Conservation (phyloP, 2,329 filamentous ascomycete species). For the Cordyceps fumosorosea region DNA sequence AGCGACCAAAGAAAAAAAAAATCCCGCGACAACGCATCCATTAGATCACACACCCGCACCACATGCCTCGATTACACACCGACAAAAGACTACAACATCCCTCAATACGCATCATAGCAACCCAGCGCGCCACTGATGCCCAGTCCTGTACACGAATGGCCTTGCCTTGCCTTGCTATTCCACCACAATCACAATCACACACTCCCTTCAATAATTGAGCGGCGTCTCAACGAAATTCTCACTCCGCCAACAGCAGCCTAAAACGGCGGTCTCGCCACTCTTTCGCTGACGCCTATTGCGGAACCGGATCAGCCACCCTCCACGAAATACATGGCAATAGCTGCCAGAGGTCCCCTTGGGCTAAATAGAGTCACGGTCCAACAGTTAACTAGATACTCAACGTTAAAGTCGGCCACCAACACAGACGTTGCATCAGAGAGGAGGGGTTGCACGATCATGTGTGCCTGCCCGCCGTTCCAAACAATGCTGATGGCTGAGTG, state of each 20-base stretch:
- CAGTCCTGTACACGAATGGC: not conserved
- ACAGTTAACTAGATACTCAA: not conserved
- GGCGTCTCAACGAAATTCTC: not conserved
- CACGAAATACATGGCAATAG: not conserved
- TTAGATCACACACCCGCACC: slow-evolving; percentile 5
- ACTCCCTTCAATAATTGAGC: not conserved
- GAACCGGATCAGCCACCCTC: not conserved
- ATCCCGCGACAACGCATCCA: slow-evolving; percentile 7
- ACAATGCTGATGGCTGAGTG: not conserved
- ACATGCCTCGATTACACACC: slow-evolving; percentile 3
- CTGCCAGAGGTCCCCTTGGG: not conserved
- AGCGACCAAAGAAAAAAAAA: not conserved
- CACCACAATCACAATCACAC: slow-evolving; percentile 7
- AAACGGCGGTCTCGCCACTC: not conserved
- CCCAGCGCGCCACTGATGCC: not conserved
- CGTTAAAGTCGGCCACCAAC: not conserved
- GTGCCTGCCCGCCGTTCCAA: not conserved
- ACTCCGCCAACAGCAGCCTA: not conserved
- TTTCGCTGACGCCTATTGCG: no score
- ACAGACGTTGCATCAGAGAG: not conserved
- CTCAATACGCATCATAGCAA: not conserved
- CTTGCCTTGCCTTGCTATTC: not conserved
- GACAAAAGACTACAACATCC: not conserved
- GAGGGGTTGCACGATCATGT: not conserved
- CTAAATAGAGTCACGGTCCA: not conserved